Evolutionary conservation across 192 early-diverging fungal species (phyloP).

Genomic region (Dissophora globulifera): DNA sequence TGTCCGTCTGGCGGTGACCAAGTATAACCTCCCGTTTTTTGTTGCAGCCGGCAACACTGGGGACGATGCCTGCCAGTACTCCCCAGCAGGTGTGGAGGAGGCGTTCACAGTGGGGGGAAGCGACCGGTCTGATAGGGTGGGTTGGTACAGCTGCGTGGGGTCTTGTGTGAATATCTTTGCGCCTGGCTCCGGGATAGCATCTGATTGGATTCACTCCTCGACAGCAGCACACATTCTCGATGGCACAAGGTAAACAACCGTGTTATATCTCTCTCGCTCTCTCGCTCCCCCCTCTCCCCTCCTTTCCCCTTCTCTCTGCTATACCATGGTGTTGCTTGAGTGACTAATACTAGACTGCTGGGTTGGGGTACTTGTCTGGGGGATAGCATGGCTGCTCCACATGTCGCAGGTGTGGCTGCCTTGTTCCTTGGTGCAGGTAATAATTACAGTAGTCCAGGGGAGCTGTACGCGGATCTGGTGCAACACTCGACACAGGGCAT

Average conservation of each 20-base stretch:
- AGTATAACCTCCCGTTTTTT: conserved; percentile 79
- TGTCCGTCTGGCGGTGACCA: conserved; percentile 69
- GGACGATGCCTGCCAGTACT: conserved; percentile 86
- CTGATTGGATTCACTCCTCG: conserved; percentile 30
- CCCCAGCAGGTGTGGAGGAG: conserved; percentile 80
- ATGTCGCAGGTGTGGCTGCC: conserved; percentile 62
- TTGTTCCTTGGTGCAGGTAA: conserved; percentile 36
- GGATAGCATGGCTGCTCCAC: conserved; percentile 60
- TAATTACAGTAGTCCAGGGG: conserved; percentile 23
- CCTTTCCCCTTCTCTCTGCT: no score
- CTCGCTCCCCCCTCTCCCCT: no score
- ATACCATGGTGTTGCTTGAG: no score
- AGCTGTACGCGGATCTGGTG: conserved; percentile 46
- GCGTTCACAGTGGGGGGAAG: conserved; percentile 92
- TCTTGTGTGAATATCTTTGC: conserved; percentile 93
- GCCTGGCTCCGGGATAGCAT: conserved; percentile 63
- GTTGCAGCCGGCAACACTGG: conserved; percentile 94
- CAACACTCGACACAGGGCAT: conserved; percentile 5
- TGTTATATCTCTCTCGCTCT: no score
- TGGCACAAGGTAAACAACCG: conserved; percentile 63
- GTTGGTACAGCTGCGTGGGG: conserved; percentile 89
- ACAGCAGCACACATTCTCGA: conserved; percentile 47
- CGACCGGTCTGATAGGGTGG: conserved; percentile 77
- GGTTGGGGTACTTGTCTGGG: no score
- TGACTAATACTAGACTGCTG: no score